Evolutionary conservation across 306 rosid genomes (phyloP), one percentile per base, ranked within the genome.

Genomic region (Oxytropis ochrocephala): DNA sequence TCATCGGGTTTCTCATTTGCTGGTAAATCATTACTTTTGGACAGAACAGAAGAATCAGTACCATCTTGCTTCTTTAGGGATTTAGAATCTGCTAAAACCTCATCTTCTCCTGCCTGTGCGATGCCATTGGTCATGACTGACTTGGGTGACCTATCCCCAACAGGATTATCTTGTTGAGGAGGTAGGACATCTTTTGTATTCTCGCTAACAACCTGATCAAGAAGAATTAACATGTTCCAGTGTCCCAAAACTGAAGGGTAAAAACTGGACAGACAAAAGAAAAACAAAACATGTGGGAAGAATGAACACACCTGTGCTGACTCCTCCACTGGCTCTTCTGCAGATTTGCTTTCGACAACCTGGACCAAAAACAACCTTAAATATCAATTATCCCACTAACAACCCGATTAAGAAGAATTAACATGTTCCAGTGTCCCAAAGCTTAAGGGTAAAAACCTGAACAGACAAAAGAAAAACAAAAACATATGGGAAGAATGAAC

Each of bases 71-170:
- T 82, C 74, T 83, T 72, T 29, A 11, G 65, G 73, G 86, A 68
- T 64, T 79, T 83, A 1, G 83, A 49, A 71, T 69, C 89, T 35
- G 17, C 76, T 68, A 75, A 32, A 30, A 80, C 24, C 4, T 80
- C 88, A 67, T 80, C 89, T 64, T 85, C 88, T 38, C 72, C 87
- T 21, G 79, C 77, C 64, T 58, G 84, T 35, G 75, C 63, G 59
- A 59, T 66, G 75, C 96, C 96, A 76, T 93, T 93, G 75, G 83
- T 77, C 86, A 76, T 48, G 64, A 87, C 80, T 7, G 85, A 67
- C 70, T 70, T 80, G 2, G 83, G 78, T 67, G 86, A 84, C 39
- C 64, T 69, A 18, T 79, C 88, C 29, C 70, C 21, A 44, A 69
- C 74, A 50, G 75, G 70, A 70, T 75, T 79, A 62, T 69, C 85